phyloP scores from a whole-genome alignment of 208 protist genomes.

The Trypanosoma cruzi region DNA sequence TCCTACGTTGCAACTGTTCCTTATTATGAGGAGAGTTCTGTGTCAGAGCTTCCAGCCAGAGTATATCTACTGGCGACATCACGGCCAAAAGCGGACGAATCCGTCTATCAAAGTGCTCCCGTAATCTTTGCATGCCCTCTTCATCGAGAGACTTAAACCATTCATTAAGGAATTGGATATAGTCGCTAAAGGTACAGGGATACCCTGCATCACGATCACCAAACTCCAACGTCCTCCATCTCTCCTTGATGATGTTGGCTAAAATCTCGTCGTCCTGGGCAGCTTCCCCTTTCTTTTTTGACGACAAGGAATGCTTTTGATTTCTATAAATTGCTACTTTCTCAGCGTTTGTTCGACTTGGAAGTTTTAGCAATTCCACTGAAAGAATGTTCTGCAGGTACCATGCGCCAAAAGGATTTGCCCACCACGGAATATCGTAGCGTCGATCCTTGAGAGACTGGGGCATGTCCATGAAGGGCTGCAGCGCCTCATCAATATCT shows the following conservation, averaged over 20 bases:
- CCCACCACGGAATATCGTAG: slow-evolving; percentile 94
- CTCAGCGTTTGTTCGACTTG: slow-evolving; percentile 86
- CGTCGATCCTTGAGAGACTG: slow-evolving; percentile 91
- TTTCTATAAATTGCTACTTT: slow-evolving; percentile 91
- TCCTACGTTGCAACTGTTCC: slow-evolving; percentile 85
- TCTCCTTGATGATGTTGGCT: slow-evolving; percentile 84
- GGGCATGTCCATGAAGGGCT: slow-evolving; percentile 95
- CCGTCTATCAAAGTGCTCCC: slow-evolving; percentile 93
- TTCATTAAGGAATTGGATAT: slow-evolving; percentile 94
- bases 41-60: slow-evolving; percentile 92
- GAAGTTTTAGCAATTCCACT: slow-evolving; percentile 88
- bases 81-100: slow-evolving; percentile 92
- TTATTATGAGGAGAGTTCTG: slow-evolving; percentile 91
- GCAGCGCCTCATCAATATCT: slow-evolving; percentile 92
- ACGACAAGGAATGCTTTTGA: slow-evolving; percentile 41
- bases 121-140: slow-evolving; percentile 89
- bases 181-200: slow-evolving; percentile 92
- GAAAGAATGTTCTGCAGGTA: slow-evolving; percentile 93
- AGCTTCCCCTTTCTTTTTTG: slow-evolving; percentile 51
- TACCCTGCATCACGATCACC: slow-evolving; percentile 88
- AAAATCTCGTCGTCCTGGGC: slow-evolving; percentile 85
- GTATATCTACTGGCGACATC: slow-evolving; percentile 91
- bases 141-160: slow-evolving; percentile 94
- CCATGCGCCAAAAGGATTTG: slow-evolving; percentile 94
- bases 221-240: slow-evolving; percentile 92